These are phyloP conservation scores for Entophlyctis luteolus DNA, from an alignment of 192 early-diverging fungal species.

Conservation along the genomic window DNA sequence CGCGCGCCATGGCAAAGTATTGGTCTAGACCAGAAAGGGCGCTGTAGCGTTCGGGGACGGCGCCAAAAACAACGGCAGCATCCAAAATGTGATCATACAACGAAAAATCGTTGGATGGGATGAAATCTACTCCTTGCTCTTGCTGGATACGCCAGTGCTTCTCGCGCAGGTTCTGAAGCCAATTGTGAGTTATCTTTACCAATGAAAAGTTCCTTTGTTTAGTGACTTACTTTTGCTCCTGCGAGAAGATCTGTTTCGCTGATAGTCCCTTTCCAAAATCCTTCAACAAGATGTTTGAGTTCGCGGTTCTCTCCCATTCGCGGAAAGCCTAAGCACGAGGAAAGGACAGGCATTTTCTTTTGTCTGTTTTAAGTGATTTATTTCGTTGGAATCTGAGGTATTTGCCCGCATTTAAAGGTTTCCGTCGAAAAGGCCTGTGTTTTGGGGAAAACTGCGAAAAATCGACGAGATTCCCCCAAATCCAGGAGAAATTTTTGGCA, in stretches of 20 bases:
- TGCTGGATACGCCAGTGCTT: conserved; percentile 63
- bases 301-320: conserved; percentile 92
- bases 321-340: conserved; percentile 72
- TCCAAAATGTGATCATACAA: conserved; percentile 88
- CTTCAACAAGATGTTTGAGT: conserved; percentile 93
- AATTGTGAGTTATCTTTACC: too few species aligned
- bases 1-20: conserved; percentile 98
- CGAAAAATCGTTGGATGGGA: conserved; percentile 92
- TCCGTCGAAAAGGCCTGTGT: too few species aligned
- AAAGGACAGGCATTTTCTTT: conserved; percentile 11
- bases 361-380: too few species aligned
- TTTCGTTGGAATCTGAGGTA: too few species aligned
- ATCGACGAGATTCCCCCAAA: too few species aligned
- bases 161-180: conserved; percentile 40
- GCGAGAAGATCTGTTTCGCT: conserved; percentile 24
- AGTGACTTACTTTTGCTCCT: conserved; percentile 20
- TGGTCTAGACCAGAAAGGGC: conserved; percentile 58
- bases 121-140: conserved; percentile 70
- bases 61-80: conserved; percentile 48
- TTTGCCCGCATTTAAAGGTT: too few species aligned
- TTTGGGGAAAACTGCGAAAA: too few species aligned
- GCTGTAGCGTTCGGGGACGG: conserved; percentile 59
- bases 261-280: conserved; percentile 87
- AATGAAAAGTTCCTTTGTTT: background rate
- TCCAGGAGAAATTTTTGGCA: too few species aligned